These are phyloP conservation scores for Fragilaria radians DNA, from an alignment of 108 stramenopile species.

Conservation along the genomic window DNA sequence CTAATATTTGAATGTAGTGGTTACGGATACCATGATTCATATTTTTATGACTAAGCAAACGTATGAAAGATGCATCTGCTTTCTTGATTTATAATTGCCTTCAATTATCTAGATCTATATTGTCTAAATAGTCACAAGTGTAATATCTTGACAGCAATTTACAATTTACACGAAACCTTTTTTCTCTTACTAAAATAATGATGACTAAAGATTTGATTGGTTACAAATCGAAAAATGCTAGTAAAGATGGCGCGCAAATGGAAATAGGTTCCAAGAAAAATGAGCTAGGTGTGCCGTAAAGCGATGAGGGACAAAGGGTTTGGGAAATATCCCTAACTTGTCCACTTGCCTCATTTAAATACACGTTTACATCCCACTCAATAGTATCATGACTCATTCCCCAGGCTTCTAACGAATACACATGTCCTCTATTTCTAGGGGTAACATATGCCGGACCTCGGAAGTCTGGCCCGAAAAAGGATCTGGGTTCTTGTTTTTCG, in stretches of 20 bases:
- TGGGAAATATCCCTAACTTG: constrained; percentile 6
- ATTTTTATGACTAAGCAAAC: too few species aligned
- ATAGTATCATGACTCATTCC: constrained; percentile 23
- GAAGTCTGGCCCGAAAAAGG: constrained; percentile 8
- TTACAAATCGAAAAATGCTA: constrained; percentile 37
- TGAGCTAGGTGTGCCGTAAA: constrained; percentile 30
- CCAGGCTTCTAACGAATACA: constrained; percentile 10
- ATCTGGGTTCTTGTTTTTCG: constrained; percentile 5
- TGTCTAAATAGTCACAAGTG: too few species aligned
- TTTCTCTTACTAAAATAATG: too few species aligned
- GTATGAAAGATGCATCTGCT: too few species aligned
- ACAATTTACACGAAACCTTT: too few species aligned
- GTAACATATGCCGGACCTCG: constrained; percentile 12
- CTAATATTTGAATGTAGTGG: too few species aligned
- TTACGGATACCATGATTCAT: too few species aligned
- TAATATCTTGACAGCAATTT: too few species aligned
- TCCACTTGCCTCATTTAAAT: not conserved
- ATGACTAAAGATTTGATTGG: too few species aligned
- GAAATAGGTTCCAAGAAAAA: constrained; percentile 60
- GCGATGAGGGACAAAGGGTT: constrained; percentile 30
- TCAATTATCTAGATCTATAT: too few species aligned
- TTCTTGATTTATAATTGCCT: too few species aligned
- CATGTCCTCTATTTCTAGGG: constrained; percentile 9
- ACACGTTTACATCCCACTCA: constrained; percentile 13
- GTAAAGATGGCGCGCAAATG: constrained; percentile 37